Conservation (phyloP, 495 filamentous ascomycete genomes). For the Evernia prunastri region DNA sequence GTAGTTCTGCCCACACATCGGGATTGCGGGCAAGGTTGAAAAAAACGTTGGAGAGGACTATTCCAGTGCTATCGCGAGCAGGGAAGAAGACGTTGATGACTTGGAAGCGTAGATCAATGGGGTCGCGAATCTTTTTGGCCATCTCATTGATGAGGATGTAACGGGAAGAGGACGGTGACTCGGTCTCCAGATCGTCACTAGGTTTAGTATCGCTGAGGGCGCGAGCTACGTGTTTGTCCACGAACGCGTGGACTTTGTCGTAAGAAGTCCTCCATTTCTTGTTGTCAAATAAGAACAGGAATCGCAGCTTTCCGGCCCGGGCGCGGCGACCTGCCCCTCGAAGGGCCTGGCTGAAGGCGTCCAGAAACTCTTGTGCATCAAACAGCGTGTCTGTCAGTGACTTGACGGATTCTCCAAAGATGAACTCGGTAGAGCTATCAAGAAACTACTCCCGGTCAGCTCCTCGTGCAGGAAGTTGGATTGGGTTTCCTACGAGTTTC, state of each 20-base stretch:
- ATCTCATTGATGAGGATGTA: background rate
- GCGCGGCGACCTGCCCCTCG: conserved; percentile 31
- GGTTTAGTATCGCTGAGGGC: background rate
- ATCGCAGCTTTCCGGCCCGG: conserved; percentile 20
- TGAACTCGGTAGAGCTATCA: conserved; percentile 61
- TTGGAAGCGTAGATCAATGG: background rate
- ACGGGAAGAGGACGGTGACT: too few species aligned
- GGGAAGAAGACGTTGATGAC: conserved; percentile 24
- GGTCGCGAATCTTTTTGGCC: background rate
- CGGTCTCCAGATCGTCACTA: background rate
- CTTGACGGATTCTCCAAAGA: conserved; percentile 51
- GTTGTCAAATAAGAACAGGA: conserved; percentile 37
- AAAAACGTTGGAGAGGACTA: conserved; percentile 52
- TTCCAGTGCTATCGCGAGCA: conserved; percentile 44
- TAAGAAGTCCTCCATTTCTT: conserved; percentile 2
- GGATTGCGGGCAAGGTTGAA: conserved; percentile 48
- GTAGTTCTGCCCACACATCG: conserved; percentile 43
- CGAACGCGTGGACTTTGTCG: background rate
- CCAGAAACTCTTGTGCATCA: conserved; percentile 31
- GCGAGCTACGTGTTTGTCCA: background rate
- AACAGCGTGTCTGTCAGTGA: conserved; percentile 26
- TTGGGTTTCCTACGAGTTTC: conserved; percentile 37
- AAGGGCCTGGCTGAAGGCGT: conserved; percentile 39
- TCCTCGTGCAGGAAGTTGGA: background rate
- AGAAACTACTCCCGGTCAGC: conserved; percentile 42